Evolutionary conservation across 345 rosid genomes (phyloP).

Genomic region (Eucalyptus victrix): DNA sequence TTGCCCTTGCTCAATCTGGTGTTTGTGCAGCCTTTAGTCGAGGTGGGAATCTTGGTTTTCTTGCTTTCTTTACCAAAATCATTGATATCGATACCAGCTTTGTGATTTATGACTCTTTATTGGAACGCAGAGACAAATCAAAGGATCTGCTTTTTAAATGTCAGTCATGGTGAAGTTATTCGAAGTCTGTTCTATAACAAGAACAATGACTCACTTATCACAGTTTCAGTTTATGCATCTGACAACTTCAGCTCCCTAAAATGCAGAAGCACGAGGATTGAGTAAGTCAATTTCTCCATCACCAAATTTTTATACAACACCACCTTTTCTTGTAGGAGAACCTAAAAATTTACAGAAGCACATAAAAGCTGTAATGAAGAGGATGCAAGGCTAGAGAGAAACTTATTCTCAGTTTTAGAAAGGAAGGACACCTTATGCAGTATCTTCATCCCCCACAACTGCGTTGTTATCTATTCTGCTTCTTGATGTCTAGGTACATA

Average conservation of each 20-base stretch:
- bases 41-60: constrained; percentile 10
- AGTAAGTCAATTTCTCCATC: constrained; percentile 14
- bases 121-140: constrained; percentile 43
- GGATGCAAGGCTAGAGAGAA: neutral
- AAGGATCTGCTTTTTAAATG: constrained; percentile 56
- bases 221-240: constrained; percentile 55
- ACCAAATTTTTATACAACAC: neutral
- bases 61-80: neutral
- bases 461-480: neutral
- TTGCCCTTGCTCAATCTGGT: constrained; percentile 55
- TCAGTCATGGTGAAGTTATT: constrained; percentile 53
- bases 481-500: constrained; percentile 38
- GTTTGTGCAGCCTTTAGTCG: constrained; percentile 50
- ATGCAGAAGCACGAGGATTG: constrained; percentile 61
- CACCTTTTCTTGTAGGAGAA: neutral
- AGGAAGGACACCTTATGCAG: neutral
- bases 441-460: neutral
- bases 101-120: neutral
- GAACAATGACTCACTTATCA: constrained; percentile 60
- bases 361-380: neutral
- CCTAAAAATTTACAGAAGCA: neutral
- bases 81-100: neutral
- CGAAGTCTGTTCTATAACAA: constrained; percentile 58
- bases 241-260: constrained; percentile 58
- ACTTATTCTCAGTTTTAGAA: neutral